phyloP scores from a whole-genome alignment of 2,329 filamentous ascomycete genomes.

The Gaeumannomyces sp. region DNA sequence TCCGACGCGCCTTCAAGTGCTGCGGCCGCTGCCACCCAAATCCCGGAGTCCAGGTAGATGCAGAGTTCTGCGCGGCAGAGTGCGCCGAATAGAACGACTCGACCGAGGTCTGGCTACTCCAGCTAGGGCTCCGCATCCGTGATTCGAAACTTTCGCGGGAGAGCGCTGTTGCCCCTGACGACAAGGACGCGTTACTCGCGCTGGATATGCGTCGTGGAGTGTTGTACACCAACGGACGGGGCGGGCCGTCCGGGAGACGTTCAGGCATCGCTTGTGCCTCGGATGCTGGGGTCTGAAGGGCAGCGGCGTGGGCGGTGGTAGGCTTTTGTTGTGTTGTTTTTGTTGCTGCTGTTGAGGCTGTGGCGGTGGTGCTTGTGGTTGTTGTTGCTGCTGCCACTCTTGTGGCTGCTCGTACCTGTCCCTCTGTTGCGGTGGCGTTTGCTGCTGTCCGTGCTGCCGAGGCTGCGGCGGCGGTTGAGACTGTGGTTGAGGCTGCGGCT shows the following conservation, averaged over 20 bases:
- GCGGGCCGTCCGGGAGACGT: constrained; percentile 4
- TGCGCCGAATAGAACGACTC: constrained; percentile 17
- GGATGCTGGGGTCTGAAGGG: constrained; percentile 1
- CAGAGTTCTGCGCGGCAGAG: constrained; percentile 7
- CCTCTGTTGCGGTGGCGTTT: neutral
- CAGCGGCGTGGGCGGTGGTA: neutral
- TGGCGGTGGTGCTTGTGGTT: neutral
- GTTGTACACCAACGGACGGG: constrained; percentile 16
- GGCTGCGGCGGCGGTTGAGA: neutral
- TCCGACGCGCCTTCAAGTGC: constrained; percentile 29
- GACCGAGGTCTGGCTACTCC: constrained; percentile 23
- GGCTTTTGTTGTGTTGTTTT: neutral
- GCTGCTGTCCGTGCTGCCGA: neutral
- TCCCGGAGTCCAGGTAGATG: constrained; percentile 11
- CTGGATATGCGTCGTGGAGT: constrained; percentile 21
- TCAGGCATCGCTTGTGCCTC: constrained; percentile 8
- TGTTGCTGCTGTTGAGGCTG: neutral
- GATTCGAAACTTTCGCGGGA: constrained; percentile 25
- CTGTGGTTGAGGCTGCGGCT: neutral
- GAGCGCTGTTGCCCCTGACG: constrained; percentile 21
- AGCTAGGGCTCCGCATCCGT: constrained; percentile 20
- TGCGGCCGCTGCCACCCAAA: constrained; percentile 26
- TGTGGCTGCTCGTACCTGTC: neutral
- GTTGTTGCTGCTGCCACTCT: neutral
- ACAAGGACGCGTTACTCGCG: constrained; percentile 19